Evolutionary conservation across 2,329 filamentous ascomycete genomes (phyloP).

Genomic region (Fusarium oxysporum): DNA sequence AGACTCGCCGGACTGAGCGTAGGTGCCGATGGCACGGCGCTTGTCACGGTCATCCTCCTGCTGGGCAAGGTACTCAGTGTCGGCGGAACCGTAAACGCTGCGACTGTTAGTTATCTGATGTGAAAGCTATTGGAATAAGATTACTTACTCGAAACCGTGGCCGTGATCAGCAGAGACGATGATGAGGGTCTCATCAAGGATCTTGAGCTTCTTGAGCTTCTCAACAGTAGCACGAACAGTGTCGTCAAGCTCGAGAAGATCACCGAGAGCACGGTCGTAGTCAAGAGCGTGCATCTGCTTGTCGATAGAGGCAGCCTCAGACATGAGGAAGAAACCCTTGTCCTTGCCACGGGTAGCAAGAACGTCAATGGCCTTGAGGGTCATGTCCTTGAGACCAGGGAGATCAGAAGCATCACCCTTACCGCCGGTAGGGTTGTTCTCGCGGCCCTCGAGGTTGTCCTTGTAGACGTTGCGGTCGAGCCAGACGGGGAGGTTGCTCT

Average conservation of each 20-base stretch:
- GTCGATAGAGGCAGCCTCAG: conserved; percentile 85
- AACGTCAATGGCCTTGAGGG: conserved; percentile 85
- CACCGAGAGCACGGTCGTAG: conserved; percentile 86
- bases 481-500: conserved; percentile 83
- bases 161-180: conserved; percentile 89
- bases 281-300: conserved; percentile 91
- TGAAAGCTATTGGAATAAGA: background rate
- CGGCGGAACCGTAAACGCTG: conserved; percentile 79
- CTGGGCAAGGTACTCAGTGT: conserved; percentile 79
- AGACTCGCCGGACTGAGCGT: conserved; percentile 78
- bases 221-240: conserved; percentile 80
- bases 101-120: background rate
- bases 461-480: conserved; percentile 86
- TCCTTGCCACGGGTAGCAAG: conserved; percentile 74
- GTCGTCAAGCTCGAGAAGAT: conserved; percentile 87
- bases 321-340: conserved; percentile 89
- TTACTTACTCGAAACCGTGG: conserved; percentile 77
- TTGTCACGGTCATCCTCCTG: conserved; percentile 76
- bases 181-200: conserved; percentile 80
- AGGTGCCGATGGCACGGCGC: conserved; percentile 79
- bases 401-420: conserved; percentile 75
- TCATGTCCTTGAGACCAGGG: conserved; percentile 90
- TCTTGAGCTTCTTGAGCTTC: conserved; percentile 73
- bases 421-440: conserved; percentile 76
- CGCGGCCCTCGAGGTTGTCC: conserved; percentile 72